phyloP scores from a whole-genome alignment of 2,329 filamentous ascomycete species.

The Colletotrichum musicola region DNA sequence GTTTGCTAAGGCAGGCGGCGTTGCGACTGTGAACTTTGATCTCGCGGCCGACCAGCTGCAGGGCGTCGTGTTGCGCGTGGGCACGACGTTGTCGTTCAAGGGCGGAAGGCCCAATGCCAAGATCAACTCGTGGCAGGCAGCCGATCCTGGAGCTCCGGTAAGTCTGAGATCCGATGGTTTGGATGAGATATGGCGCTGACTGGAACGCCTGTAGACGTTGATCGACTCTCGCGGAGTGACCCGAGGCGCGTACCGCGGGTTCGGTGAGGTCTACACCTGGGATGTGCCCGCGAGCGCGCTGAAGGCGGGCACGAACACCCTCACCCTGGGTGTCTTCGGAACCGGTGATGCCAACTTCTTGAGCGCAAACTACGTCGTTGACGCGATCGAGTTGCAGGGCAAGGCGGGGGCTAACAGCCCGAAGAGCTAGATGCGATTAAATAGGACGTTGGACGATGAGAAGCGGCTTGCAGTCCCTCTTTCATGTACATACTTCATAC shows the following conservation, averaged over 20 bases:
- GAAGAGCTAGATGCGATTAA: not conserved
- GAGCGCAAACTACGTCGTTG: constrained; percentile 56
- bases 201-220: constrained; percentile 40
- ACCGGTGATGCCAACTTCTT: constrained; percentile 61
- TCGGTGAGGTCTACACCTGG: constrained; percentile 68
- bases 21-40: constrained; percentile 64
- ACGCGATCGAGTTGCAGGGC: constrained; percentile 35
- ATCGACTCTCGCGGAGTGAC: constrained; percentile 70
- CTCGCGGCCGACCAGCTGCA: constrained; percentile 55
- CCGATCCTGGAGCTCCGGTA: constrained; percentile 47
- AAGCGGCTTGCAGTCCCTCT: not conserved
- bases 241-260: constrained; percentile 68
- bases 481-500: no score
- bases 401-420: not conserved
- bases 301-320: constrained; percentile 63
- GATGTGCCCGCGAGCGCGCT: constrained; percentile 63
- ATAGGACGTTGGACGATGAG: no score
- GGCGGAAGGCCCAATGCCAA: constrained; percentile 64
- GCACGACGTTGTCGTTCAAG: constrained; percentile 69
- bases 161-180: constrained; percentile 45
- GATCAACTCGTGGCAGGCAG: constrained; percentile 48
- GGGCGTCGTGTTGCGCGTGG: constrained; percentile 65
- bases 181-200: constrained; percentile 48
- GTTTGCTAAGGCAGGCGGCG: constrained; percentile 61
- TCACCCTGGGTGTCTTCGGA: constrained; percentile 66